phyloP scores from a whole-genome alignment of 495 filamentous ascomycete species.

The Cercophora newfieldiana region DNA sequence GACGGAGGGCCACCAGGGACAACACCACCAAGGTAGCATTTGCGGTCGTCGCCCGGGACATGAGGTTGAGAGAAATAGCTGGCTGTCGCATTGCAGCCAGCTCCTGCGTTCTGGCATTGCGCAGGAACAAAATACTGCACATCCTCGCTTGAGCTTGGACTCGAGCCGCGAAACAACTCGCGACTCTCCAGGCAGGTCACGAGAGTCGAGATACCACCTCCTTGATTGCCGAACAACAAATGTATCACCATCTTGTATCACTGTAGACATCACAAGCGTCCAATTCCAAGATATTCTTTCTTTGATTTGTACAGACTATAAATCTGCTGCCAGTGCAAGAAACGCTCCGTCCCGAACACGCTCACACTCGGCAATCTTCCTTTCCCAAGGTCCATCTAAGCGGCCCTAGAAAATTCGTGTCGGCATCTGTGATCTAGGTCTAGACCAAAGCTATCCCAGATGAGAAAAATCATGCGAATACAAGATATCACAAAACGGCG shows the following conservation, averaged over 20 bases:
- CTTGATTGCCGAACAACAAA: too few relatives aligned
- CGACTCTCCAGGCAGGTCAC: too few relatives aligned
- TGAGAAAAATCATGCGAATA: slow-evolving; percentile 12
- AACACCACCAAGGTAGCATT: slow-evolving; percentile 18
- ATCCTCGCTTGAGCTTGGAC: too few relatives aligned
- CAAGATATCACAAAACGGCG: slow-evolving; percentile 5
- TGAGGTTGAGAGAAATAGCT: background rate
- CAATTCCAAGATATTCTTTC: background rate
- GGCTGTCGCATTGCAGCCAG: background rate
- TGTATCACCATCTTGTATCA: background rate
- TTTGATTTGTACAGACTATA: background rate
- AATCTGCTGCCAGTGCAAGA: background rate
- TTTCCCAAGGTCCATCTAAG: background rate
- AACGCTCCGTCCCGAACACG: background rate
- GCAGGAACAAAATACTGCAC: too few relatives aligned
- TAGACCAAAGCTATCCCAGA: background rate
- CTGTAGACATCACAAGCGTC: background rate
- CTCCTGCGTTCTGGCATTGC: too few relatives aligned
- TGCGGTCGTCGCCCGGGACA: background rate
- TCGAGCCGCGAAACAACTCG: too few relatives aligned
- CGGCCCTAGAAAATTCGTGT: background rate
- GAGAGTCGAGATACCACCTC: too few relatives aligned
- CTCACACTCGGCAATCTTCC: background rate
- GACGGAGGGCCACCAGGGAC: slow-evolving; percentile 19
- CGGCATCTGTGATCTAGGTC: background rate